A percentile compares a stretch with the other conserved stretches of the same genome.
Conservation (phyloP, 768 basidiomycete genomes). For the Trametes sanguinea region DNA sequence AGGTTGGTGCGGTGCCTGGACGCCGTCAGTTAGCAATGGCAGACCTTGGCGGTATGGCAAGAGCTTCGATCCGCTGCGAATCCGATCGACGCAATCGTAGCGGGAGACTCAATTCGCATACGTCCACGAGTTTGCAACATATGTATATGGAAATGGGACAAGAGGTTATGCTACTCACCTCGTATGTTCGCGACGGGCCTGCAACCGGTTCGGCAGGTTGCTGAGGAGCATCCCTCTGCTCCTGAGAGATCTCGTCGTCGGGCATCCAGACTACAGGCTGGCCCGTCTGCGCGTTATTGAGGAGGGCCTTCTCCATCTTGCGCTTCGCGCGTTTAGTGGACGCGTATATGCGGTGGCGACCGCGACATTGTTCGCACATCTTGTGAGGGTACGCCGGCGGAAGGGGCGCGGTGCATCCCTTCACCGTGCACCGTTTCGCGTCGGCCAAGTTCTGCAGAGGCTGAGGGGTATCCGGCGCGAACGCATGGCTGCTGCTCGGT, state of each 20-base stretch:
- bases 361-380: constrained; percentile 57
- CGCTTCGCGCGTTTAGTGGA: constrained; percentile 51
- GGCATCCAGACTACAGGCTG: constrained; percentile 33
- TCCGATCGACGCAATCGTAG: no score
- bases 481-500: no score
- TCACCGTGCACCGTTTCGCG: constrained; percentile 41
- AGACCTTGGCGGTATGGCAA: no score
- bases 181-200: constrained; percentile 14
- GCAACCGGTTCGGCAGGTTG: constrained; percentile 7
- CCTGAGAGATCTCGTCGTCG: constrained; percentile 19
- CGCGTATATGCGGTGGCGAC: constrained; percentile 53
- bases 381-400: constrained; percentile 38
- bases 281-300: constrained; percentile 24
- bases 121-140: no score
- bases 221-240: constrained; percentile 9
- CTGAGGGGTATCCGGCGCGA: background rate
- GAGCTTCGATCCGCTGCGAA: no score
- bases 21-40: background rate
- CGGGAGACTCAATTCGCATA: no score
- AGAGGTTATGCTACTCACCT: constrained; percentile 8
- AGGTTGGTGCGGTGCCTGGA: background rate
- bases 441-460: background rate
- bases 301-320: constrained; percentile 51
- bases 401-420: constrained; percentile 43
- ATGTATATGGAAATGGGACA: no score